phyloP scores from a whole-genome alignment of 495 filamentous ascomycete genomes.

The Penicillium arizonense region DNA sequence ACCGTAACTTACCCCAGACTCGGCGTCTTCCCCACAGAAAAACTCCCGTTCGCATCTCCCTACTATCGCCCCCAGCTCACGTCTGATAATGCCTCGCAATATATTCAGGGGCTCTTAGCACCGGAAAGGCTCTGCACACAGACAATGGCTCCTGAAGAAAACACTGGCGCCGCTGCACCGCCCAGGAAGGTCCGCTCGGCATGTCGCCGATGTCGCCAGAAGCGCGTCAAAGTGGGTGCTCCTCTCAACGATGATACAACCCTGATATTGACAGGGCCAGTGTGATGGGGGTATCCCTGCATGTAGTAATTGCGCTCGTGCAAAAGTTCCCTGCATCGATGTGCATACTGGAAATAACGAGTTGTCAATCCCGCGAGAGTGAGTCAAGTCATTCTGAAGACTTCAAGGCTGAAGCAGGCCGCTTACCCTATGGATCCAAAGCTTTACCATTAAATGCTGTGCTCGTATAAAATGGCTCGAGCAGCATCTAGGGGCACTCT shows the following conservation, averaged over 20 bases:
- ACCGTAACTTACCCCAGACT: no score
- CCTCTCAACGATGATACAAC: no score
- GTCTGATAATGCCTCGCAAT: not conserved
- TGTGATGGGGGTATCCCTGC: slow-evolving; percentile 27
- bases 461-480: slow-evolving; percentile 26
- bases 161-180: not conserved
- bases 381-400: no score
- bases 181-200: slow-evolving; percentile 20
- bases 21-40: slow-evolving; percentile 2
- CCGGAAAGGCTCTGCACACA: no score
- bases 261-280: no score
- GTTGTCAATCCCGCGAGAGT: slow-evolving; percentile 22
- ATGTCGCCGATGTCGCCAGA: slow-evolving; percentile 21
- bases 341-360: slow-evolving; percentile 23
- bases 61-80: no score
- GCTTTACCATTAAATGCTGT: slow-evolving; percentile 15
- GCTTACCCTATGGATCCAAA: no score
- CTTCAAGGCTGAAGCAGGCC: no score
- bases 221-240: slow-evolving; percentile 26
- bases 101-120: not conserved
- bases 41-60: not conserved
- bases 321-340: slow-evolving; percentile 21
- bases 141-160: no score
- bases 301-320: slow-evolving; percentile 23
- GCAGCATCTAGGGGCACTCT: no score